Evolutionary conservation across 176 grass and related monocot genomes (phyloP).

Genomic region (Pontederia crassipes): DNA sequence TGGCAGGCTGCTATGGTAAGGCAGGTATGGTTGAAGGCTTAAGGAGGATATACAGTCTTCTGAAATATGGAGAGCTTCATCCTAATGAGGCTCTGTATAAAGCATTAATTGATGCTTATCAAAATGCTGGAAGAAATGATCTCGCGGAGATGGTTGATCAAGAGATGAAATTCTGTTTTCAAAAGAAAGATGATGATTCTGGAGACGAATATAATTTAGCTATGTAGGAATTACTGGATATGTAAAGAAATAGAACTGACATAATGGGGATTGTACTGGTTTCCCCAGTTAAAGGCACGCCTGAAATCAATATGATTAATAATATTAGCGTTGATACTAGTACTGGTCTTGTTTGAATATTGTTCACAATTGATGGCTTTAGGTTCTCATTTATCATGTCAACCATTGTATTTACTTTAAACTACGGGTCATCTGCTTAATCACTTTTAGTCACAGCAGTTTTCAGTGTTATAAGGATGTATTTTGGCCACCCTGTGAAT

Average conservation of each 20-base stretch:
- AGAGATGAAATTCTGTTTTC: slow-evolving; percentile 32
- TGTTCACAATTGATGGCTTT: too few relatives aligned
- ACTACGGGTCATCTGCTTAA: too few relatives aligned
- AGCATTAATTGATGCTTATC: slow-evolving; percentile 22
- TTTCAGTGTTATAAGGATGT: too few relatives aligned
- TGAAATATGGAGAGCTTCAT: slow-evolving; percentile 26
- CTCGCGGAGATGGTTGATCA: slow-evolving; percentile 36
- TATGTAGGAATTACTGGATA: neutral
- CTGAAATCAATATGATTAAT: too few relatives aligned
- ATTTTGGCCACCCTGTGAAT: too few relatives aligned
- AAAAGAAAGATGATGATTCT: slow-evolving; percentile 3
- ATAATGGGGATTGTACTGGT: too few relatives aligned
- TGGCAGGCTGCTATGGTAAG: slow-evolving; percentile 35
- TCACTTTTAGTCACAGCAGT: too few relatives aligned
- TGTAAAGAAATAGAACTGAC: neutral
- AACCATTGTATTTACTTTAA: too few relatives aligned
- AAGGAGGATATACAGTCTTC: slow-evolving; percentile 35
- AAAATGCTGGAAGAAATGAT: slow-evolving; percentile 28
- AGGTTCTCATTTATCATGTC: too few relatives aligned
- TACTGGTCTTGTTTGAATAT: too few relatives aligned
- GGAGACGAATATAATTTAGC: slow-evolving; percentile 21
- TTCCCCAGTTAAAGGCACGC: too few relatives aligned
- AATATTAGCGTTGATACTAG: too few relatives aligned
- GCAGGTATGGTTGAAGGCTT: slow-evolving; percentile 35
- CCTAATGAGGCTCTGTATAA: slow-evolving; percentile 28